These are phyloP conservation scores for Gamarada debralockiae DNA, from an alignment of 495 filamentous ascomycete species.

Conservation along the genomic window DNA sequence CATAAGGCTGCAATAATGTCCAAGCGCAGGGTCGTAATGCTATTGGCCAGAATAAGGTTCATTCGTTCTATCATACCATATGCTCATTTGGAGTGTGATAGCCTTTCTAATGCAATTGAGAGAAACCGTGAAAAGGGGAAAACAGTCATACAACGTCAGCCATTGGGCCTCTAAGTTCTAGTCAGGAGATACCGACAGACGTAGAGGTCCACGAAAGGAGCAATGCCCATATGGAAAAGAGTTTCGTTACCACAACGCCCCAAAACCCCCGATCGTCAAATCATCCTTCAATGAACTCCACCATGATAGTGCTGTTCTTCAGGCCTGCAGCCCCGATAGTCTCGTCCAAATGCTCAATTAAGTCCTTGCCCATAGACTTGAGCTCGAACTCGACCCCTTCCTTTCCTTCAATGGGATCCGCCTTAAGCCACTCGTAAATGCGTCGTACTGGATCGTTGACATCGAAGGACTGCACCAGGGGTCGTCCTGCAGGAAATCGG, in stretches of 20 bases:
- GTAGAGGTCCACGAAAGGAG: neutral
- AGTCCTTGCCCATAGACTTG: conserved; percentile 71
- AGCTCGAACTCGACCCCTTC: conserved; percentile 78
- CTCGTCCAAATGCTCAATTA: conserved; percentile 68
- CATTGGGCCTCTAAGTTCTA: neutral
- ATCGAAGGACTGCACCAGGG: conserved; percentile 73
- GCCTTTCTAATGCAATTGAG: neutral
- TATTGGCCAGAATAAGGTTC: neutral
- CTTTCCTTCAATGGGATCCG: conserved; percentile 71
- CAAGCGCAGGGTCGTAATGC: neutral
- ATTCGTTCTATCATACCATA: neutral
- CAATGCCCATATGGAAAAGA: neutral
- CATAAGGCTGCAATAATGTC: neutral
- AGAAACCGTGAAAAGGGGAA: neutral
- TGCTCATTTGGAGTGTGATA: neutral
- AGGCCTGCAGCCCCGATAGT: conserved; percentile 81
- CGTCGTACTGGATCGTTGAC: conserved; percentile 75
- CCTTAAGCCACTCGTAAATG: conserved; percentile 96
- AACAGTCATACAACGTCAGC: neutral
- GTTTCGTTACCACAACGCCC: neutral
- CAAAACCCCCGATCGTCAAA: neutral
- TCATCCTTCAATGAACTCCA: conserved; percentile 69
- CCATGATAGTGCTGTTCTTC: conserved; percentile 88
- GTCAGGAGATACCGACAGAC: neutral
- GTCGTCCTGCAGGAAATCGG: conserved; percentile 69